Percentiles rank a stretch among this genome's conserved stretches.
Conservation (phyloP, 352 stramenopile species). For the Globisporangium viniferum region DNA sequence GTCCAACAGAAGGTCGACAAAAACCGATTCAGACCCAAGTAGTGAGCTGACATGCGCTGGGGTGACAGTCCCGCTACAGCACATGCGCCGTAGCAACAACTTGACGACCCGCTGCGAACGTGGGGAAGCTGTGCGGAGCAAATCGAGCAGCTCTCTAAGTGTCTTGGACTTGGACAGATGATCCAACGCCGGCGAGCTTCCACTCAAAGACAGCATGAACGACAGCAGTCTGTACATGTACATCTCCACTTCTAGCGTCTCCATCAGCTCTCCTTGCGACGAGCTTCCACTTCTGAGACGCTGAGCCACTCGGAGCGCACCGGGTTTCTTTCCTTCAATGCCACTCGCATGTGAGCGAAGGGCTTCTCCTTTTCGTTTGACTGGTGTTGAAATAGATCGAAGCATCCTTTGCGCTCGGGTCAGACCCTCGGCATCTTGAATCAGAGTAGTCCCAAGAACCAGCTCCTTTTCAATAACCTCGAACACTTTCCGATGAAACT, state of each 20-base stretch:
- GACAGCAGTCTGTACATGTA: constrained; percentile 66
- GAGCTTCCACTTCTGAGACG: constrained; percentile 30
- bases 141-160: constrained; percentile 71
- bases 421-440: constrained; percentile 71
- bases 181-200: constrained; percentile 48
- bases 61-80: constrained; percentile 62
- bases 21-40: constrained; percentile 73
- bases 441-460: constrained; percentile 58
- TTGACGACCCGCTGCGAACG: constrained; percentile 83
- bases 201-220: constrained; percentile 81
- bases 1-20: constrained; percentile 83
- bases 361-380: constrained; percentile 43
- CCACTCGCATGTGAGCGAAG: constrained; percentile 48
- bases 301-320: background rate
- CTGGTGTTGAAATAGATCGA: constrained; percentile 74
- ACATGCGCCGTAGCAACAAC: constrained; percentile 68
- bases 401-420: constrained; percentile 79
- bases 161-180: constrained; percentile 61
- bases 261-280: constrained; percentile 41
- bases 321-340: constrained; percentile 18
- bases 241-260: constrained; percentile 78
- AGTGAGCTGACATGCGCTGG: constrained; percentile 64
- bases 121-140: constrained; percentile 73
- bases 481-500: constrained; percentile 86
- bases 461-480: constrained; percentile 84